Percentiles rank a stretch among this genome's conserved stretches.
phyloP scores from a whole-genome alignment of 2,329 filamentous ascomycete genomes.

The Sclerotinia borealis region DNA sequence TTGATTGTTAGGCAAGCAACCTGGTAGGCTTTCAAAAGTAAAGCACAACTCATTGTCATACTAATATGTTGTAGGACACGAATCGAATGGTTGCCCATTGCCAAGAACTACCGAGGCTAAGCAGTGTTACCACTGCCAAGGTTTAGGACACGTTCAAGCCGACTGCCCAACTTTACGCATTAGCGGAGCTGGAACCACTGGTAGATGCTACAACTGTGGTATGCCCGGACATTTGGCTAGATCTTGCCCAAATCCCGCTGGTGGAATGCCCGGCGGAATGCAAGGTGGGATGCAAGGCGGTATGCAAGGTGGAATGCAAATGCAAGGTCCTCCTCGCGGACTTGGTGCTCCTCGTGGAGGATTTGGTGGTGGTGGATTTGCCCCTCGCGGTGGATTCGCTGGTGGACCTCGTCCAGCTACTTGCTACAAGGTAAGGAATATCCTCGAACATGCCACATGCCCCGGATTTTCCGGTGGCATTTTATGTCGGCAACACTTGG shows the following conservation, averaged over 20 bases:
- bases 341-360: constrained; percentile 65
- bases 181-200: constrained; percentile 73
- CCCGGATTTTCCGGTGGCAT: neutral
- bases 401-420: constrained; percentile 63
- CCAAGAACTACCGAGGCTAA: constrained; percentile 97
- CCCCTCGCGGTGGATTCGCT: constrained; percentile 68
- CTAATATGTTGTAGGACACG: constrained; percentile 57
- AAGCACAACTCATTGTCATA: neutral
- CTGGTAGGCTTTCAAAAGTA: constrained; percentile 43
- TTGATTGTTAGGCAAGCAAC: constrained; percentile 63
- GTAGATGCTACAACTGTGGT: constrained; percentile 95
- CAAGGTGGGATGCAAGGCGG: too few relatives aligned
- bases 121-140: constrained; percentile 99
- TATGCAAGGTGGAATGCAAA: too few relatives aligned
- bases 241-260: constrained; percentile 73
- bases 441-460: neutral
- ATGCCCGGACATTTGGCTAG: constrained; percentile 89
- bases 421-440: constrained; percentile 52
- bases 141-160: constrained; percentile 94
- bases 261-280: constrained; percentile 35
- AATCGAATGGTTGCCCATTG: constrained; percentile 95
- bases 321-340: constrained; percentile 58
- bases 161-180: constrained; percentile 96
- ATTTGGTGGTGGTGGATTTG: constrained; percentile 53
- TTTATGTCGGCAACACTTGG: neutral